Evolutionary conservation across 306 rosid species (phyloP).

Genomic region (Lagenaria siceraria): DNA sequence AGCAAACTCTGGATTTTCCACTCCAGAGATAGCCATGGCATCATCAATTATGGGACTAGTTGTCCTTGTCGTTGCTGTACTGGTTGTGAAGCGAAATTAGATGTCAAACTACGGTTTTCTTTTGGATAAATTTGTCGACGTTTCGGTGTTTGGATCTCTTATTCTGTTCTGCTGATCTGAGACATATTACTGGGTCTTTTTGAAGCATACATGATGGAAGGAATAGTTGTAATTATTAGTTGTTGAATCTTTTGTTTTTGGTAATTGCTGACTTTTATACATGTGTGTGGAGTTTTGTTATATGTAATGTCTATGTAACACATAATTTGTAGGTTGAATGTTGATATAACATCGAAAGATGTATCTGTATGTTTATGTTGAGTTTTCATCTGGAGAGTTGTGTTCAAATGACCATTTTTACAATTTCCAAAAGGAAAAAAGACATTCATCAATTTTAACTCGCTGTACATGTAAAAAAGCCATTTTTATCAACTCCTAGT

Average conservation of each 20-base stretch:
- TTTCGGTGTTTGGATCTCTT: constrained; percentile 1
- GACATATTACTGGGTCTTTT: neutral
- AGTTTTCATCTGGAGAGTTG: neutral
- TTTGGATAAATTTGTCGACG: constrained; percentile 24
- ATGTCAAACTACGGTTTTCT: neutral
- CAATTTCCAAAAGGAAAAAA: too few relatives aligned
- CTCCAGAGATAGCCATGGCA: constrained; percentile 17
- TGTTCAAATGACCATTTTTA: too few relatives aligned
- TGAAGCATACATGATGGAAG: neutral
- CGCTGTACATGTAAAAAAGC: too few relatives aligned
- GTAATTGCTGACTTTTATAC: neutral
- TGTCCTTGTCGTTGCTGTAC: constrained; percentile 43
- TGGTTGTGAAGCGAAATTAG: constrained; percentile 52
- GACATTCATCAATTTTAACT: too few relatives aligned
- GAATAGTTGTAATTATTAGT: neutral
- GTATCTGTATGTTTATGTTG: neutral
- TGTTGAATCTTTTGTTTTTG: neutral
- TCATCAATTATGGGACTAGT: constrained; percentile 61
- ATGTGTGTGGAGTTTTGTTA: neutral
- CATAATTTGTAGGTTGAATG: neutral
- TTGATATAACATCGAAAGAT: neutral
- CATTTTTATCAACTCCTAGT: too few relatives aligned
- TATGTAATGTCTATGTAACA: neutral
- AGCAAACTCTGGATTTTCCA: constrained; percentile 15
- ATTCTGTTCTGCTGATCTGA: neutral